Conservation (phyloP, 306 rosid genomes). For the Quercus bicolor region DNA sequence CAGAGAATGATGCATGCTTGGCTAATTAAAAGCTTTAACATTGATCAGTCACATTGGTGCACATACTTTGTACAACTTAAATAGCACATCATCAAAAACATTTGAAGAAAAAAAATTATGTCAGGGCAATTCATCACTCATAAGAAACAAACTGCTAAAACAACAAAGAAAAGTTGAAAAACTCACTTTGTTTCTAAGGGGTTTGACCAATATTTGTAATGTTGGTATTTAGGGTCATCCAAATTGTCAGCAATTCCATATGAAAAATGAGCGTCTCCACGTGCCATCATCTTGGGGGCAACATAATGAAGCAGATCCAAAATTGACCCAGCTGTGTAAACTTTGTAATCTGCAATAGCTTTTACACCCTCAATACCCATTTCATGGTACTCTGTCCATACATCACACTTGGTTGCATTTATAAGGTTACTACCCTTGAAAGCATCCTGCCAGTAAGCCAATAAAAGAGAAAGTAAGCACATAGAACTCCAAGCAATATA, state of each 20-base stretch:
- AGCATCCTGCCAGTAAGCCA: constrained; percentile 51
- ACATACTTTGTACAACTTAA: not conserved
- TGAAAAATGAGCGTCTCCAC: constrained; percentile 76
- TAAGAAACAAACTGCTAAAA: not conserved
- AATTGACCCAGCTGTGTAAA: constrained; percentile 57
- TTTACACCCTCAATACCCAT: constrained; percentile 71
- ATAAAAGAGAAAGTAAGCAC: not conserved
- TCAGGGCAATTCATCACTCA: not conserved
- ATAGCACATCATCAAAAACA: constrained; percentile 13
- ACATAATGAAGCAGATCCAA: constrained; percentile 69
- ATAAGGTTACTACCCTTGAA: constrained; percentile 54
- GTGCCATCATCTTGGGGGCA: constrained; percentile 82
- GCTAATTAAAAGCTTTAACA: not conserved
- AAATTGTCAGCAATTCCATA: constrained; percentile 73
- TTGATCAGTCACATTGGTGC: not conserved
- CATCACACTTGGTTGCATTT: constrained; percentile 62
- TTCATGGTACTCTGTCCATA: constrained; percentile 82
- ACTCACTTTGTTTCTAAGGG: constrained; percentile 78
- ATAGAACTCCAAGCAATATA: constrained; percentile 17
- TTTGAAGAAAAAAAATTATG: constrained; percentile 8
- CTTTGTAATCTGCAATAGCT: constrained; percentile 69
- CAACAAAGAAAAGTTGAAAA: constrained; percentile 14
- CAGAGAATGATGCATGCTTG: not conserved
- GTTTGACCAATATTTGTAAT: constrained; percentile 81
- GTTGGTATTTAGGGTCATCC: constrained; percentile 66